These are phyloP conservation scores for Neckera pumila DNA, from an alignment of 225 moss, liverwort and hornwort genomes.

Conservation along the genomic window DNA sequence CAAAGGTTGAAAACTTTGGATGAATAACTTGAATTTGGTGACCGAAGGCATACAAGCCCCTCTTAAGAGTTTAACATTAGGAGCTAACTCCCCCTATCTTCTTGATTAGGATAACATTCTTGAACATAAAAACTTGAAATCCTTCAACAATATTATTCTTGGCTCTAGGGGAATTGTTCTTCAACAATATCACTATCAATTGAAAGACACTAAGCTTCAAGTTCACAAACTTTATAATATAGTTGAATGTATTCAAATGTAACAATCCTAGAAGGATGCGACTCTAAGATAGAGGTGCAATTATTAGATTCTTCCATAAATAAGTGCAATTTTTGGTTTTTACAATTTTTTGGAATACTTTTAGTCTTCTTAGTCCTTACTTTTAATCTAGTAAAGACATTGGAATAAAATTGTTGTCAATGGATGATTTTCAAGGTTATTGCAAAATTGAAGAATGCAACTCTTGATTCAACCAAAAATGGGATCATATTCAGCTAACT, in stretches of 20 bases:
- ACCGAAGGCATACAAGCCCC: no score
- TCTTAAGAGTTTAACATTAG: no score
- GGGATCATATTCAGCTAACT: neutral
- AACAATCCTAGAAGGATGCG: fast-evolving
- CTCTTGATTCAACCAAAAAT: fast-evolving
- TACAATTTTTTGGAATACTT: neutral
- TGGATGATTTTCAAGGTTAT: neutral
- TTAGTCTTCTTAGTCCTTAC: no score
- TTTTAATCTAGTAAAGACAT: neutral
- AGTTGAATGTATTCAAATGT: neutral
- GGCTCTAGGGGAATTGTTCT: neutral
- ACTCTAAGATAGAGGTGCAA: neutral
- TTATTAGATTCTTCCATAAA: neutral
- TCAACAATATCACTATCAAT: neutral
- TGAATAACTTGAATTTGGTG: no score
- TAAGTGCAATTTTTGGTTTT: neutral
- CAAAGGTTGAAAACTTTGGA: no score
- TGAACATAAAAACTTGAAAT: neutral
- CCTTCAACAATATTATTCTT: neutral
- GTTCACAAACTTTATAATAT: neutral
- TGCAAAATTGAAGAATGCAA: neutral
- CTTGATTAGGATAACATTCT: neutral
- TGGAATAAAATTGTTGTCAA: no score
- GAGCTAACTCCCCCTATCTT: no score
- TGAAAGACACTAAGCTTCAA: neutral